Evolutionary conservation across 306 rosid species (phyloP).

Genomic region (Cucumis hystrix): DNA sequence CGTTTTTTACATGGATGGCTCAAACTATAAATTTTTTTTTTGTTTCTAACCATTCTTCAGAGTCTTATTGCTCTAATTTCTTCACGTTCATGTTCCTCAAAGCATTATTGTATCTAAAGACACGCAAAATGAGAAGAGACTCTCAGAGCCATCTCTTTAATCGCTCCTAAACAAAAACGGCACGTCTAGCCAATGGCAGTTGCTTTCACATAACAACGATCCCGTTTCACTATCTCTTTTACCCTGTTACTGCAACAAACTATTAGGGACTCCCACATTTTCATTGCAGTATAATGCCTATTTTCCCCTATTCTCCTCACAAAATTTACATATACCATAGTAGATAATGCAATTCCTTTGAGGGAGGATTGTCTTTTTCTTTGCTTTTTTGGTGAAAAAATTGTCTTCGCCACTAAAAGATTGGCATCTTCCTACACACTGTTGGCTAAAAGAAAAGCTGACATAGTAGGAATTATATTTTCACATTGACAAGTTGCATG

Average conservation of each 20-base stretch:
- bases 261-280: neutral
- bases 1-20: neutral
- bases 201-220: neutral
- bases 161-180: neutral
- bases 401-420: neutral
- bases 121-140: neutral
- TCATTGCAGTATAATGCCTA: too few species aligned
- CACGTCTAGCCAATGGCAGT: neutral
- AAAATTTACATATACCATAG: too few species aligned
- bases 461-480: neutral
- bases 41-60: neutral
- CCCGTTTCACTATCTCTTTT: neutral
- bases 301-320: too few species aligned
- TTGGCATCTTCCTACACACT: neutral
- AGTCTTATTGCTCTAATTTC: neutral
- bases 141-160: neutral
- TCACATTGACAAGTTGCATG: neutral
- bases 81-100: neutral
- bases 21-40: neutral
- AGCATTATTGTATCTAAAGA: neutral
- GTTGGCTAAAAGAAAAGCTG: neutral
- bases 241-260: neutral
- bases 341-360: neutral
- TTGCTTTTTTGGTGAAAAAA: neutral
- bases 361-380: too few species aligned